Base-by-base conservation (phyloP, 805 yeast genomes). In the Kodamaea fukazawae region DNA sequence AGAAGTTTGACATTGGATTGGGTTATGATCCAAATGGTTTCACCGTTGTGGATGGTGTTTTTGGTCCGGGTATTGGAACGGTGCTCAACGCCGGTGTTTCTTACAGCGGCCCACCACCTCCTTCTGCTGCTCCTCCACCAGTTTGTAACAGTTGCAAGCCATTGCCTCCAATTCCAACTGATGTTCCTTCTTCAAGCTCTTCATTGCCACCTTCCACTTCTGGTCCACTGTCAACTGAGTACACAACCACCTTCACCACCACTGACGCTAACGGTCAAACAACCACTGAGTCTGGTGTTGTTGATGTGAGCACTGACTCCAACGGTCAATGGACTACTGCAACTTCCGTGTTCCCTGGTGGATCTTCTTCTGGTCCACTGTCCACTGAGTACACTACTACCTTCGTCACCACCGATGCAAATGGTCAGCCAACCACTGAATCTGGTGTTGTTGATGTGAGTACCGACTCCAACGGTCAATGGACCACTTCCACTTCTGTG, bases 201-300 rank as follows among this genome's bases (percentile, higher is more conserved):
- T 43, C 39, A 36, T 49, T 47, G 4, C 12, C 31, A 14, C 13
- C 34, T 5, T 32, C 43, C 4, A 34, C 45, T 38, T 50, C 45
- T n/a, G 42, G 49, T 17, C 42, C 54, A n/a, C 37, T 29, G 20
- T 34, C 31, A 33, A 36, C 44, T 3, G 41, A 40, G 5, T 52
- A 46, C 46, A 50, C 54, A 28, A 50, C 56, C 13, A 50, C 53
- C 11, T 40, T 46, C 32, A 36, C 41, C 11, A 40, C 47, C 17
- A 46, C 54, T 12, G 37, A 42, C 32, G 15, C 47, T 8, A 43
- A 44, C 37, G 55, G 53, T 6, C 16, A 39, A 16, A 13, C 37
- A 10, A 28, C 38, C 4, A 54, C 58, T 9, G 49, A 48, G n/a
- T 41, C 55, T 9, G 56, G 53, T 27, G 50, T 35, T 13, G 51